Evolutionary conservation across 768 basidiomycete species (phyloP).

Genomic region (Rhizopogon salebrosus): DNA sequence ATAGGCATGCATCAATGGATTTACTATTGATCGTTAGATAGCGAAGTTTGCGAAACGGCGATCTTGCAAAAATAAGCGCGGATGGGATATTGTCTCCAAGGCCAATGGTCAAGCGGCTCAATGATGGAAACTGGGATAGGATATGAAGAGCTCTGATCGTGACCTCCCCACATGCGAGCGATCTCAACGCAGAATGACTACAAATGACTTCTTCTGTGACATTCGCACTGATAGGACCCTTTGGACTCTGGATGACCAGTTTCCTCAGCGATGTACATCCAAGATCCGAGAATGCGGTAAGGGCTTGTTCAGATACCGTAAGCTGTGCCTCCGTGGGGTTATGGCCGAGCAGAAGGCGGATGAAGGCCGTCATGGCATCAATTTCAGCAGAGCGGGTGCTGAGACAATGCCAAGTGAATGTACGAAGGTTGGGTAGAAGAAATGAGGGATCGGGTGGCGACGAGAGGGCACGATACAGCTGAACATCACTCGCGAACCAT

Average conservation of each 20-base stretch:
- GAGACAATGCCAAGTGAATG: constrained; percentile 15
- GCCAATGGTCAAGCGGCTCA: not conserved
- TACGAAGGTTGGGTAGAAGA: constrained; percentile 20
- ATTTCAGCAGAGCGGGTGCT: constrained; percentile 8
- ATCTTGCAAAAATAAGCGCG: not conserved
- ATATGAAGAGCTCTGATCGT: not conserved
- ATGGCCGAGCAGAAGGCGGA: constrained; percentile 17
- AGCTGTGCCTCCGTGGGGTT: not conserved
- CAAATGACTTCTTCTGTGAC: not conserved
- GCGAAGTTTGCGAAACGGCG: not conserved
- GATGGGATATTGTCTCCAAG: not conserved
- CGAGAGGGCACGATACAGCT: constrained; percentile 15
- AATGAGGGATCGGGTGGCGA: constrained; percentile 9
- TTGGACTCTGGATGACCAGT: not conserved
- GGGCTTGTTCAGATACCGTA: not conserved
- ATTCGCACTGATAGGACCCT: not conserved
- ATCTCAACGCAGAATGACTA: not conserved
- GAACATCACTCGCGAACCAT: constrained; percentile 19
- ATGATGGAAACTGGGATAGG: not conserved
- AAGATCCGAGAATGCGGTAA: not conserved
- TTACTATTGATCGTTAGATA: not conserved
- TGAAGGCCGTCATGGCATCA: constrained; percentile 17
- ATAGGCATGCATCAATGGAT: not conserved
- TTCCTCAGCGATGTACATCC: not conserved
- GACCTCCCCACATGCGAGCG: not conserved